Percentiles rank a stretch among this genome's conserved stretches.
phyloP scores from a whole-genome alignment of 2,329 filamentous ascomycete genomes.

The Tolypocladium album region DNA sequence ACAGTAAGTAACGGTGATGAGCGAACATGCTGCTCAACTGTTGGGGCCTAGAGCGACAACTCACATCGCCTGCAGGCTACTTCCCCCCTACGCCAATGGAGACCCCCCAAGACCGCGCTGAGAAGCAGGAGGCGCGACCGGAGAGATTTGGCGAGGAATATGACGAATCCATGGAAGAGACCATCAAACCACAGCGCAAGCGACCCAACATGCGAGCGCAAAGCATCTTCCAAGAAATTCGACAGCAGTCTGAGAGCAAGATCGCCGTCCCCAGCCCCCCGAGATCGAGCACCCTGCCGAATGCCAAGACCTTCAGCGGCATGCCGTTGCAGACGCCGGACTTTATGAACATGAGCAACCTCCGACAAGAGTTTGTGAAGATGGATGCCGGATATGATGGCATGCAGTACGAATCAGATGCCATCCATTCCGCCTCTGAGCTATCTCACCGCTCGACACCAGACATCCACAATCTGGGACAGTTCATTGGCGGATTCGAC shows the following conservation, averaged over 20 bases:
- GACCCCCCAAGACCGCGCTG: slow-evolving; percentile 42
- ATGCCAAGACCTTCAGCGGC: slow-evolving; percentile 33
- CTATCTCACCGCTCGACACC: slow-evolving; percentile 43
- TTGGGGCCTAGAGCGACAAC: not conserved
- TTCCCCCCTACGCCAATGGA: slow-evolving; percentile 58
- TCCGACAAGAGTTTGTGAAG: slow-evolving; percentile 34
- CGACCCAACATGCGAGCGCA: slow-evolving; percentile 32
- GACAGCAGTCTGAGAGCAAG: slow-evolving; percentile 41
- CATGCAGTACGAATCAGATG: slow-evolving; percentile 17
- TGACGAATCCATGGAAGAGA: slow-evolving; percentile 57
- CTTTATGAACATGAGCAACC: slow-evolving; percentile 43
- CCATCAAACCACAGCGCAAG: slow-evolving; percentile 44
- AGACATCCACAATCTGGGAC: slow-evolving; percentile 35
- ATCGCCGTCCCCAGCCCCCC: slow-evolving; percentile 44
- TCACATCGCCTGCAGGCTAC: slow-evolving; percentile 32
- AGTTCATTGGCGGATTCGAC: slow-evolving; percentile 32
- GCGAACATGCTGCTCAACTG: not conserved
- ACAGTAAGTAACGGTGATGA: slow-evolving; percentile 34
- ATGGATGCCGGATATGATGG: slow-evolving; percentile 22
- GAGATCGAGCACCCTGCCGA: slow-evolving; percentile 37
- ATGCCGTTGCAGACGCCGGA: slow-evolving; percentile 42
- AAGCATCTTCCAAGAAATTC: slow-evolving; percentile 48
- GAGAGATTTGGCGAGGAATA: slow-evolving; percentile 49
- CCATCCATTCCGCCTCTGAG: slow-evolving; percentile 28
- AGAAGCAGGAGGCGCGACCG: slow-evolving; percentile 29